phyloP scores from a whole-genome alignment of 768 basidiomycete species.

The Hypsizygus marmoreus region DNA sequence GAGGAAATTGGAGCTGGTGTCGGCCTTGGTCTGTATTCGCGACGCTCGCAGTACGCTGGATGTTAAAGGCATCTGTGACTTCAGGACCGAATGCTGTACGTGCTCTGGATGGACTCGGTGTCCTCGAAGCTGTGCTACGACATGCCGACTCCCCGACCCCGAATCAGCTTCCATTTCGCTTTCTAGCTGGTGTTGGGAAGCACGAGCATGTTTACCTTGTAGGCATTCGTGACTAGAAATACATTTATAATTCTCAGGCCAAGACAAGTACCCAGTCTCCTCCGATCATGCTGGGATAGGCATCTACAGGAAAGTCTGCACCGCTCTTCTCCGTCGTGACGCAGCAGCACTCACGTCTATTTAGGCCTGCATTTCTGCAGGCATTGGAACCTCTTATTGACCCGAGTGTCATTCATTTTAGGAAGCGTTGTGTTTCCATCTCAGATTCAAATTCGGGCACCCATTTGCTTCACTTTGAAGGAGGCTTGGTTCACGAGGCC shows the following conservation, averaged over 20 bases:
- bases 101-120: conserved; percentile 44
- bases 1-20: conserved; percentile 60
- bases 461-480: conserved; percentile 45
- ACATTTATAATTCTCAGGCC: conserved; percentile 5
- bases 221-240: conserved; percentile 8
- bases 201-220: conserved; percentile 51
- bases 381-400: conserved; percentile 47
- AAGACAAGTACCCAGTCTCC: conserved; percentile 30
- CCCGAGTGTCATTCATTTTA: conserved; percentile 44
- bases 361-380: conserved; percentile 51
- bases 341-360: neutral
- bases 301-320: conserved; percentile 38
- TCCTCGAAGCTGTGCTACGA: conserved; percentile 43
- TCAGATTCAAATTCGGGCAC: conserved; percentile 24
- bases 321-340: neutral
- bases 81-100: conserved; percentile 53
- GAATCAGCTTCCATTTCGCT: conserved; percentile 35
- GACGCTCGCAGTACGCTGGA: neutral
- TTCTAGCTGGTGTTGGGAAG: conserved; percentile 41
- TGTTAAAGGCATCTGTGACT: neutral
- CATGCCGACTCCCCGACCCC: conserved; percentile 35
- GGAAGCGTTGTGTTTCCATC: conserved; percentile 49
- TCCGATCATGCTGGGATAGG: conserved; percentile 41
- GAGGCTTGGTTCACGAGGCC: conserved; percentile 46
- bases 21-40: conserved; percentile 40